These are phyloP conservation scores for Tricholoma hemisulphureum DNA, from an alignment of 768 basidiomycete genomes.

Conservation along the genomic window DNA sequence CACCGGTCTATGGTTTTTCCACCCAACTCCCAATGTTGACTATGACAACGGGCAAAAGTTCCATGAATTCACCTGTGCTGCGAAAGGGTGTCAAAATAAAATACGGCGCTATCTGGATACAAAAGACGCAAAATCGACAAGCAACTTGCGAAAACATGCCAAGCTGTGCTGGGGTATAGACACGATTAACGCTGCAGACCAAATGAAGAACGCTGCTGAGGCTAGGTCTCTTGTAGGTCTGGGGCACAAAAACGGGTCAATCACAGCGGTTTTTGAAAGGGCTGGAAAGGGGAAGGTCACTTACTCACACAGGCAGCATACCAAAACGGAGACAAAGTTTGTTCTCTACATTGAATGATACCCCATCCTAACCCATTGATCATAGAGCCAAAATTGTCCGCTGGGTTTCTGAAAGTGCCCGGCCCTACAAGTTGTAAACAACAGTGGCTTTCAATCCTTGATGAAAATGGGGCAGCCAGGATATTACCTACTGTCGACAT, in stretches of 20 bases:
- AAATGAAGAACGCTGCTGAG: constrained; percentile 3
- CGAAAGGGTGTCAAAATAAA: constrained; percentile 10
- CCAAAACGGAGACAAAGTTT: constrained; percentile 23
- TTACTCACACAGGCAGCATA: constrained; percentile 29
- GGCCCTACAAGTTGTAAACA: background rate
- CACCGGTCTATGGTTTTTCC: constrained; percentile 29
- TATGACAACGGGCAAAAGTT: constrained; percentile 11
- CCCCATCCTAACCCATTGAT: background rate
- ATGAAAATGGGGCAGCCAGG: background rate
- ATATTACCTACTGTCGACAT: background rate
- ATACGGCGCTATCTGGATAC: constrained; percentile 22
- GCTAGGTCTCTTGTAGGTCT: background rate
- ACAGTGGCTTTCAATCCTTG: background rate
- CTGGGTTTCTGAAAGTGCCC: background rate
- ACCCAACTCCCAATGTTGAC: constrained; percentile 14
- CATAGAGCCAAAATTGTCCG: background rate
- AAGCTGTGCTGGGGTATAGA: constrained; percentile 30
- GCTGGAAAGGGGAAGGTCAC: constrained; percentile 28
- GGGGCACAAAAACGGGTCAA: constrained; percentile 14
- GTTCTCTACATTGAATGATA: constrained; percentile 1
- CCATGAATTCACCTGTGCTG: constrained; percentile 24
- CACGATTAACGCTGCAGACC: constrained; percentile 19
- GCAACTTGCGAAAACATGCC: constrained; percentile 29
- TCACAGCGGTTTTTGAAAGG: constrained; percentile 25
- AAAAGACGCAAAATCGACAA: constrained; percentile 23